phyloP scores from a whole-genome alignment of 1,284 basidiomycete genomes.

The Leucoagaricus sp. region DNA sequence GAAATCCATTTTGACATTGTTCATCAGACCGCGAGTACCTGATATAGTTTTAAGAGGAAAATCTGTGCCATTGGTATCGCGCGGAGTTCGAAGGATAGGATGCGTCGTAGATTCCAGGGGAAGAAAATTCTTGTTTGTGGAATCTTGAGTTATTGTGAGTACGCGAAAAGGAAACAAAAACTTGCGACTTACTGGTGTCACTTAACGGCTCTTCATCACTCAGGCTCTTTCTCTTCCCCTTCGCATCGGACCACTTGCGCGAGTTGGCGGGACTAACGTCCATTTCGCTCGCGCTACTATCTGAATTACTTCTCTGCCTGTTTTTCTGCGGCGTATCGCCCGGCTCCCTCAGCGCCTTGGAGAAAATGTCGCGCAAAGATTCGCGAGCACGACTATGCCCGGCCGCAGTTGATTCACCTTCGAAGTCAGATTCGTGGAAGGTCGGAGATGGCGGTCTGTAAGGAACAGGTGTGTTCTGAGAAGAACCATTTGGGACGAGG shows the following conservation, averaged over 20 bases:
- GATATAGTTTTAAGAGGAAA: slow-evolving; percentile 14
- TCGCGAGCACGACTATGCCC: slow-evolving; percentile 54
- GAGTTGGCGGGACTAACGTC: slow-evolving; percentile 53
- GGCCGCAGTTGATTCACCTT: slow-evolving; percentile 40
- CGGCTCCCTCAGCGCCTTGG: slow-evolving; percentile 58
- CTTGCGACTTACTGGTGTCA: slow-evolving; percentile 45
- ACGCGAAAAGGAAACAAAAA: slow-evolving; percentile 11
- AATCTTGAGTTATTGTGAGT: slow-evolving; percentile 24
- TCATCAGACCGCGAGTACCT: neutral
- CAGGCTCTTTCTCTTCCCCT: slow-evolving; percentile 56
- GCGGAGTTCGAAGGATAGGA: slow-evolving; percentile 8
- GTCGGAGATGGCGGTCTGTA: slow-evolving; percentile 41
- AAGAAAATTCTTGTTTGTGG: neutral
- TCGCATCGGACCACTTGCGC: slow-evolving; percentile 44
- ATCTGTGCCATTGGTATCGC: neutral
- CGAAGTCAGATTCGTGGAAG: slow-evolving; percentile 64
- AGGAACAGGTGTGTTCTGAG: slow-evolving; percentile 29
- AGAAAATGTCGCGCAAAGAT: slow-evolving; percentile 63
- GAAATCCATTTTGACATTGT: neutral
- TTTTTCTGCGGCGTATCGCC: slow-evolving; percentile 61
- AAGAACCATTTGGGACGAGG: slow-evolving; percentile 19
- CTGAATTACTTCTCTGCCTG: slow-evolving; percentile 46
- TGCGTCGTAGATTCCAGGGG: neutral
- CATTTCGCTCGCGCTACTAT: slow-evolving; percentile 61
- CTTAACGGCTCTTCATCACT: slow-evolving; percentile 71